These are phyloP conservation scores for Phytophthora agathidicida DNA, from an alignment of 352 stramenopile species.

Conservation along the genomic window DNA sequence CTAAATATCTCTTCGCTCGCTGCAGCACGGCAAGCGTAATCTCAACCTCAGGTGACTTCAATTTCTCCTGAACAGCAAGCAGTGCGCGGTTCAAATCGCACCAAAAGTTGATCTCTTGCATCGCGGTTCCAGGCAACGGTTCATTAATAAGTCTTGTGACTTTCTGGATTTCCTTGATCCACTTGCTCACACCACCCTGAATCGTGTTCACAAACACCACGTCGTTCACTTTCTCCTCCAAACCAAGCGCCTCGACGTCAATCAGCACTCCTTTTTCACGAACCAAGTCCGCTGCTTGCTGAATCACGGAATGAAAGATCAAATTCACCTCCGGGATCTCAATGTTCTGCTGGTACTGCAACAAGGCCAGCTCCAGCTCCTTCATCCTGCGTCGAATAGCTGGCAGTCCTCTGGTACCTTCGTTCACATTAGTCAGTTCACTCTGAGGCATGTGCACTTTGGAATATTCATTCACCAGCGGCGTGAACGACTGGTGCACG, in stretches of 20 bases:
- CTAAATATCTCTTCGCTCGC: constrained; percentile 91
- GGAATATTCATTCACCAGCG: constrained; percentile 87
- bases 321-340: constrained; percentile 94
- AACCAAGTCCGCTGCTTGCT: constrained; percentile 75
- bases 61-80: constrained; percentile 82
- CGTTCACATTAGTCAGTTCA: constrained; percentile 63
- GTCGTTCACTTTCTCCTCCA: constrained; percentile 87
- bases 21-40: constrained; percentile 93
- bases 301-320: constrained; percentile 88
- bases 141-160: constrained; percentile 90
- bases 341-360: constrained; percentile 95
- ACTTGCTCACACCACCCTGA: constrained; percentile 91
- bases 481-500: constrained; percentile 88
- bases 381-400: constrained; percentile 92
- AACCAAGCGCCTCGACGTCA: constrained; percentile 79
- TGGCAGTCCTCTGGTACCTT: constrained; percentile 74
- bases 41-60: constrained; percentile 90
- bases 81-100: constrained; percentile 91
- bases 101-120: constrained; percentile 97
- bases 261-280: constrained; percentile 79
- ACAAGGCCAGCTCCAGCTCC: constrained; percentile 93
- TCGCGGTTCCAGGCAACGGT: constrained; percentile 84
- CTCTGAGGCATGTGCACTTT: constrained; percentile 82
- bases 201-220: constrained; percentile 88
- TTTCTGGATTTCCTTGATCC: constrained; percentile 96